phyloP scores from a whole-genome alignment of 169 alveolate species.

The Plasmodium inui region DNA sequence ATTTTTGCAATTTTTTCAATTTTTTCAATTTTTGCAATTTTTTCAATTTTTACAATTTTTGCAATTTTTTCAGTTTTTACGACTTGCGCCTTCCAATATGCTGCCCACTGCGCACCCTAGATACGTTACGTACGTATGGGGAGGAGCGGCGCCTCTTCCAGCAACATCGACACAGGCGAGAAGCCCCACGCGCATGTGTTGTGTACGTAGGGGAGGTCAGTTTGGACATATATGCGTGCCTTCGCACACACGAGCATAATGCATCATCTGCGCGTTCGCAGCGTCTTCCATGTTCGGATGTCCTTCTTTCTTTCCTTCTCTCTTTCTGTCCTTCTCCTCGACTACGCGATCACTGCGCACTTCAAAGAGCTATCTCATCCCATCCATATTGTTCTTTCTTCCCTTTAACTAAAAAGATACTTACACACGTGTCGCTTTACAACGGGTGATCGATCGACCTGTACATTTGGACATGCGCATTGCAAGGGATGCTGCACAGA shows the following conservation, averaged over 20 bases:
- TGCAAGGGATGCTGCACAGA: not conserved
- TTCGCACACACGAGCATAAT: not conserved
- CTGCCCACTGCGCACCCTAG: not conserved
- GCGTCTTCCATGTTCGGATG: not conserved
- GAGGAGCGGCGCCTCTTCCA: not conserved
- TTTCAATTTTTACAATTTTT: not conserved
- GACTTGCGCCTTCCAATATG: not conserved
- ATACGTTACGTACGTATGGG: not conserved
- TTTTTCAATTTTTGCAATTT: not conserved
- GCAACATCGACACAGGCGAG: not conserved
- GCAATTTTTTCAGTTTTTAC: not conserved
- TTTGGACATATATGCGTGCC: not conserved
- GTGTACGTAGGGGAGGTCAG: not conserved
- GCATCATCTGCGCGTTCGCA: not conserved
- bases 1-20: not conserved
- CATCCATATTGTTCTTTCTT: not conserved
- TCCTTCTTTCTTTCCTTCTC: too few relatives aligned
- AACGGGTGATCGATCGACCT: not conserved
- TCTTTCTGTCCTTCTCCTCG: not conserved
- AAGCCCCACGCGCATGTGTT: not conserved
- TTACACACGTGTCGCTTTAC: not conserved
- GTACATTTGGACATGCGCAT: not conserved
- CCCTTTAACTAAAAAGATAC: not conserved
- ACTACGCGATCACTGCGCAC: not conserved
- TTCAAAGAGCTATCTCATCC: not conserved